A percentile compares a stretch with the other conserved stretches of the same genome.
These are phyloP conservation scores for Urochloa ruziziensis DNA, from an alignment of 176 grass and related monocot species.

Conservation along the genomic window DNA sequence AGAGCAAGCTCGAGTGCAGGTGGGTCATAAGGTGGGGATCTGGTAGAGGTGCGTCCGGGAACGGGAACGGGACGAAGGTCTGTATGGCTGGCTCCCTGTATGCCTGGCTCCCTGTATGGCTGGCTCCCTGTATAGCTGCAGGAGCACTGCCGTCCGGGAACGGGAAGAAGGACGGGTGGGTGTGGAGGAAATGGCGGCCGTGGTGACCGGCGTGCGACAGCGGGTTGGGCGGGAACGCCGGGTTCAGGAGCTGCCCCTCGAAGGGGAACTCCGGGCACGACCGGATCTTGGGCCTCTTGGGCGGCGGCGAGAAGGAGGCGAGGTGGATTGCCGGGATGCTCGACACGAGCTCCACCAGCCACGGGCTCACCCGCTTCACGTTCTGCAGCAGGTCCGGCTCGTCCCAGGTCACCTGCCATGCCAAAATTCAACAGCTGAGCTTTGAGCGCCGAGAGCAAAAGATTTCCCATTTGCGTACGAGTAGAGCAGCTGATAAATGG, in stretches of 20 bases:
- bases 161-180: constrained; percentile 37
- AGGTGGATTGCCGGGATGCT: constrained; percentile 78
- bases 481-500: too few relatives aligned
- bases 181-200: constrained; percentile 15
- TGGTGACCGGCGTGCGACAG: constrained; percentile 17
- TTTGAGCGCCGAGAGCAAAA: not conserved
- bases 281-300: constrained; percentile 59
- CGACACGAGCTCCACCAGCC: constrained; percentile 89
- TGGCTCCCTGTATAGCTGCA: constrained; percentile 99
- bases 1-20: constrained; percentile 56
- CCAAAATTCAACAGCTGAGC: not conserved
- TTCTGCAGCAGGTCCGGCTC: constrained; percentile 89
- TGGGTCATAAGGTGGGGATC: constrained; percentile 63
- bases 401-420: constrained; percentile 89
- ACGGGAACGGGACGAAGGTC: constrained; percentile 68
- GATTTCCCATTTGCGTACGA: too few relatives aligned
- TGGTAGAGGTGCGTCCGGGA: constrained; percentile 66
- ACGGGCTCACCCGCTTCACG: constrained; percentile 90
- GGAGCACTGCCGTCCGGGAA: constrained; percentile 55
- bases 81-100: constrained; percentile 99
- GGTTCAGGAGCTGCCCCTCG: constrained; percentile 56
- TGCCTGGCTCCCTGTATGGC: too few relatives aligned
- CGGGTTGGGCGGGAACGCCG: constrained; percentile 35
- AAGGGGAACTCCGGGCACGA: constrained; percentile 54
- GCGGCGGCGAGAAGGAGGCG: constrained; percentile 56